Percentiles rank a stretch among this genome's conserved stretches.
Conservation (phyloP, 805 yeast genomes). For the Limtongia smithiae region DNA sequence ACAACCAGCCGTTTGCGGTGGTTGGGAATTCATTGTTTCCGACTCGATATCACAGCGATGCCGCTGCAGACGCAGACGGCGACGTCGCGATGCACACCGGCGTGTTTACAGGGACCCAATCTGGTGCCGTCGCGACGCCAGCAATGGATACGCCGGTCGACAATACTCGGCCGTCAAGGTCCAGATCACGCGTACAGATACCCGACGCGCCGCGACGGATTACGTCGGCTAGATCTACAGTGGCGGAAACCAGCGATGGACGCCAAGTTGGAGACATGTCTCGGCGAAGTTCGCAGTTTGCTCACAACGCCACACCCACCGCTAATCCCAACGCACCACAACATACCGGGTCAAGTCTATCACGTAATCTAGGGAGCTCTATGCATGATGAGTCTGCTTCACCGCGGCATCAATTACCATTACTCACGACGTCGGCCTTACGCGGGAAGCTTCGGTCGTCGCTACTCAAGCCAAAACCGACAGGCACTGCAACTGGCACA, state of each 20-base stretch:
- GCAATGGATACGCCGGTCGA: neutral
- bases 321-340: neutral
- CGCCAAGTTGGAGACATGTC: constrained; percentile 3
- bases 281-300: constrained; percentile 17
- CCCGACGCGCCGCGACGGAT: constrained; percentile 22
- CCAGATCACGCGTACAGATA: constrained; percentile 3
- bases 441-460: constrained; percentile 12
- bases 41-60: neutral
- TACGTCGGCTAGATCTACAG: constrained; percentile 1
- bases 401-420: neutral
- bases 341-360: neutral
- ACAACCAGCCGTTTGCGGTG: neutral
- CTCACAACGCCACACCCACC: neutral
- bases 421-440: constrained; percentile 1
- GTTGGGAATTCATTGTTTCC: neutral
- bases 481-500: neutral
- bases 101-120: no score
- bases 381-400: no score
- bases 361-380: neutral
- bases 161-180: constrained; percentile 1
- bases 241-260: neutral
- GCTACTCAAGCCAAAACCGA: constrained; percentile 1
- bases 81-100: constrained; percentile 7
- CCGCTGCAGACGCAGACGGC: neutral
- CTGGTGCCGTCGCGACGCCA: neutral